Percentiles rank a stretch among this genome's conserved stretches.
Conservation (phyloP, 2,329 filamentous ascomycete species). For the Neocucurbitaria cava region DNA sequence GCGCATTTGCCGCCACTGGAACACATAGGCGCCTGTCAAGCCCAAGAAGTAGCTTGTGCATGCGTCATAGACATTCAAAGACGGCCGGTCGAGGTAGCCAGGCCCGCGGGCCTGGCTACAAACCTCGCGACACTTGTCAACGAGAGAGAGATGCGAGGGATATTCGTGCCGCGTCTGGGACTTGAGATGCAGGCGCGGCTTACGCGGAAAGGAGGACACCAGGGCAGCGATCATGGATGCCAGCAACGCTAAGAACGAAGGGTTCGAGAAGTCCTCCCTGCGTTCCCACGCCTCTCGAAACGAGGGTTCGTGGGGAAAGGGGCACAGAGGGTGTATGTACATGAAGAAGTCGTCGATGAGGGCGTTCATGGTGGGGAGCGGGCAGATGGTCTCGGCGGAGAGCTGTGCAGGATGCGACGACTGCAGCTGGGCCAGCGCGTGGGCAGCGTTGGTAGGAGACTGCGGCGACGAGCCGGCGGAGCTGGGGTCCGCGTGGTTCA, state of each 20-base stretch:
- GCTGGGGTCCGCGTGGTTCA: slow-evolving; percentile 53
- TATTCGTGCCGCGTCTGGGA: slow-evolving; percentile 70
- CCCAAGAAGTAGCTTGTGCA: slow-evolving; percentile 80
- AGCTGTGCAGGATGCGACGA: slow-evolving; percentile 54
- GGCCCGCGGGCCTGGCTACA: slow-evolving; percentile 71
- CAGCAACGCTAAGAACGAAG: slow-evolving; percentile 72
- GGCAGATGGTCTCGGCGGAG: slow-evolving; percentile 73
- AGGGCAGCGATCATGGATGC: slow-evolving; percentile 76
- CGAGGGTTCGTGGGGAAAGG: slow-evolving; percentile 80
- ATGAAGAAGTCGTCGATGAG: slow-evolving; percentile 84
- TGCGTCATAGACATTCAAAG: slow-evolving; percentile 67
- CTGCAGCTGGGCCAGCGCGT: slow-evolving; percentile 59
- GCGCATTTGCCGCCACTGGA: slow-evolving; percentile 70
- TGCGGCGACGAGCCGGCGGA: slow-evolving; percentile 55
- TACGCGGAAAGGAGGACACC: slow-evolving; percentile 79
- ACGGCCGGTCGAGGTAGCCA: slow-evolving; percentile 60
- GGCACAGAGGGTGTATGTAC: slow-evolving; percentile 77
- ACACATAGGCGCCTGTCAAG: slow-evolving; percentile 70
- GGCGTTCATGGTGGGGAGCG: slow-evolving; percentile 70
- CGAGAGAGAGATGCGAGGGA: slow-evolving; percentile 71
- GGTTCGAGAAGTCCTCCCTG: slow-evolving; percentile 70
- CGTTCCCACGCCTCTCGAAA: slow-evolving; percentile 73
- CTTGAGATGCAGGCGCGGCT: slow-evolving; percentile 73
- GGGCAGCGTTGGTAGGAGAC: slow-evolving; percentile 61
- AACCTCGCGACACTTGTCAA: slow-evolving; percentile 74